These are phyloP conservation scores for Stenocarpella maydis DNA, from an alignment of 2,329 filamentous ascomycete species.

Conservation along the genomic window DNA sequence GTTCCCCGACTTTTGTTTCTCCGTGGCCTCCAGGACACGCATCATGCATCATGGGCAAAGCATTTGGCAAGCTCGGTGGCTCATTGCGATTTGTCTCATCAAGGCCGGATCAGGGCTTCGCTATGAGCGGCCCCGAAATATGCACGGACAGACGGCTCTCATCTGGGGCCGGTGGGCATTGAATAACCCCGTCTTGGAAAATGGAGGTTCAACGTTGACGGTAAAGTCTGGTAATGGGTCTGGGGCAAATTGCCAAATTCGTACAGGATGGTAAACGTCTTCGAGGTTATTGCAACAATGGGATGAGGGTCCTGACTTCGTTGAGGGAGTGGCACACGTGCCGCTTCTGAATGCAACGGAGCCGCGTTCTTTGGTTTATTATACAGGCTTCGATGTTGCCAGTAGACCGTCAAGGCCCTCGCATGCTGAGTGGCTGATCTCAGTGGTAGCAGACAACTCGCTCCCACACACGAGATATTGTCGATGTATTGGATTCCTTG, in stretches of 20 bases:
- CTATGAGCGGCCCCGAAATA: not conserved
- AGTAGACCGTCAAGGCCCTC: slow-evolving; percentile 13
- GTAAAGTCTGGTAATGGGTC: too few relatives aligned
- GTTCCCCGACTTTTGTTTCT: not conserved
- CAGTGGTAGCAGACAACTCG: not conserved
- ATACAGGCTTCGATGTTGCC: not conserved
- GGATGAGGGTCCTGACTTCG: not conserved
- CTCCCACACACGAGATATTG: not conserved
- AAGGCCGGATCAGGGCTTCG: slow-evolving; percentile 29
- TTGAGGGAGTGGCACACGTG: not conserved
- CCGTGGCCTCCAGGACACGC: not conserved
- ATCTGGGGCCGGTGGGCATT: not conserved
- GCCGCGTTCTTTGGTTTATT: not conserved
- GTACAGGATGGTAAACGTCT: not conserved
- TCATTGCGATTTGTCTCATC: slow-evolving; percentile 27
- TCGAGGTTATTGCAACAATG: not conserved
- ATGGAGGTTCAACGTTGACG: not conserved
- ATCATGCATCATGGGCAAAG: too few relatives aligned
- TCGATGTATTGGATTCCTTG: not conserved
- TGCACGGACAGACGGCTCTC: not conserved
- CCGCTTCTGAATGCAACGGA: too few relatives aligned
- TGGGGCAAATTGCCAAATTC: not conserved
- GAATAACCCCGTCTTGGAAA: not conserved
- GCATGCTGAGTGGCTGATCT: not conserved
- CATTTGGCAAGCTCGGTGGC: slow-evolving; percentile 15